Percentiles rank a stretch among this genome's conserved stretches.
Evolutionary conservation across 2,329 filamentous ascomycete genomes (phyloP).

Genomic region (Eurotiales sp.): DNA sequence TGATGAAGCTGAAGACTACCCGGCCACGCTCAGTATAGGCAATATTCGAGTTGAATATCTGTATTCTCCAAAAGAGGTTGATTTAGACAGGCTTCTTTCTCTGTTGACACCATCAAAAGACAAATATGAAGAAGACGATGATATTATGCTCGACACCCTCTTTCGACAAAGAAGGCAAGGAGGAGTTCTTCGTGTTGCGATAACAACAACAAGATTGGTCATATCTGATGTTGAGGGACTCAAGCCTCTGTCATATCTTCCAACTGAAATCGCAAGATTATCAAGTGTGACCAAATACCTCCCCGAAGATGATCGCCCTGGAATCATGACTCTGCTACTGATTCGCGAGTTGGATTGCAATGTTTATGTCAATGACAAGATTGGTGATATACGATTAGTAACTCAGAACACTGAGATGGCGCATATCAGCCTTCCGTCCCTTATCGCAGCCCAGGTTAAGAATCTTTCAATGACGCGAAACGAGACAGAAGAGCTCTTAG

Average conservation of each 20-base stretch:
- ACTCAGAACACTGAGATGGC: conserved; percentile 65
- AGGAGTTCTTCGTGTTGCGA: conserved; percentile 67
- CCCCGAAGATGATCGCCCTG: conserved; percentile 90
- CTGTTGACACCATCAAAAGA: conserved; percentile 89
- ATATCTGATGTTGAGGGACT: conserved; percentile 64
- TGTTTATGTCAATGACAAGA: conserved; percentile 61
- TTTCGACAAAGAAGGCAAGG: conserved; percentile 83
- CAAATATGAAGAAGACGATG: conserved; percentile 83
- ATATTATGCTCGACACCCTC: conserved; percentile 91
- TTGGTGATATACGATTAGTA: conserved; percentile 63
- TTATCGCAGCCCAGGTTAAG: conserved; percentile 73
- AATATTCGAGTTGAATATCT: conserved; percentile 71
- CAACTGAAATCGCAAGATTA: conserved; percentile 74
- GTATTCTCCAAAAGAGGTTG: conserved; percentile 67
- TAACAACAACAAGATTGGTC: conserved; percentile 62
- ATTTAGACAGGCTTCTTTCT: conserved; percentile 76
- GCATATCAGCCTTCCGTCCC: conserved; percentile 78
- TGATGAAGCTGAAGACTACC: conserved; percentile 45
- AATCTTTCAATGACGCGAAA: conserved; percentile 62
- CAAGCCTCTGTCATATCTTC: conserved; percentile 64
- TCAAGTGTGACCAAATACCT: conserved; percentile 90
- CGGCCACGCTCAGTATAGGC: conserved; percentile 59
- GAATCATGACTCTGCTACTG: conserved; percentile 69
- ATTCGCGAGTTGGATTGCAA: conserved; percentile 61
- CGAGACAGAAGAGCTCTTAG: conserved; percentile 66